Base-by-base conservation (phyloP, 371 early-diverging fungal species). In the Mycotypha africana region DNA sequence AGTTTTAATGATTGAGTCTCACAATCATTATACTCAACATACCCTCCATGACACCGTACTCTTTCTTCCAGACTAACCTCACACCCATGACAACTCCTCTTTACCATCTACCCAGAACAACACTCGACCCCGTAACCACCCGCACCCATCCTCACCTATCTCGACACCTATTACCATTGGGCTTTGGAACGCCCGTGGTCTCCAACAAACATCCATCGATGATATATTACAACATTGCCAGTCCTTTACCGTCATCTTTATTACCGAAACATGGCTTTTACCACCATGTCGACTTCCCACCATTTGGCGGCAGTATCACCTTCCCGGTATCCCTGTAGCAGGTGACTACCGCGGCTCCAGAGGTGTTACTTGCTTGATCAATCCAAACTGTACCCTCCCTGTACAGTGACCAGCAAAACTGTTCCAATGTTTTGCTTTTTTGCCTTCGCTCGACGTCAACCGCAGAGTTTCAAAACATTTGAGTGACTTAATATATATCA, bases 231-330 rank as follows among this genome's bases (percentile, higher is more conserved):
- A 11, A n/a, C 40, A 40, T 14, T 25, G 10, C 40, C 40, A 25
- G 23, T 3, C 25, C 0, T n/a, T 16, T 22, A 14, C 15, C 4
- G 39, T 55, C 15, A 49, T 56, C n/a, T 38, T 56, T 24, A 11
- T 33, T 4, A 58, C 49, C 33, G 53, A 58, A 47, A 58, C 45
- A 17, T 58, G 58, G 52, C 48, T 38, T 41, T 20, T 38, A 19
- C 25, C 36, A 14, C 34, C 34, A 11, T n/a, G 4, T 6, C 7
- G 34, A 9, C n/a, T 41, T 15, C 46, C 44, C 2, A 42, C 47
- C 12, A 12, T 33, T 16, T 60, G 51, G 54, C 2, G 20, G 22
- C 48, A 60, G 23, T 35, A 36, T 37, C 55, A 60, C 26, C 41
- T 2, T 6, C 54, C 50, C 47, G 55, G 51, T 21, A 7, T 2